Evolutionary conservation across 805 yeast species (phyloP).

Genomic region (Lachancea sp.): DNA sequence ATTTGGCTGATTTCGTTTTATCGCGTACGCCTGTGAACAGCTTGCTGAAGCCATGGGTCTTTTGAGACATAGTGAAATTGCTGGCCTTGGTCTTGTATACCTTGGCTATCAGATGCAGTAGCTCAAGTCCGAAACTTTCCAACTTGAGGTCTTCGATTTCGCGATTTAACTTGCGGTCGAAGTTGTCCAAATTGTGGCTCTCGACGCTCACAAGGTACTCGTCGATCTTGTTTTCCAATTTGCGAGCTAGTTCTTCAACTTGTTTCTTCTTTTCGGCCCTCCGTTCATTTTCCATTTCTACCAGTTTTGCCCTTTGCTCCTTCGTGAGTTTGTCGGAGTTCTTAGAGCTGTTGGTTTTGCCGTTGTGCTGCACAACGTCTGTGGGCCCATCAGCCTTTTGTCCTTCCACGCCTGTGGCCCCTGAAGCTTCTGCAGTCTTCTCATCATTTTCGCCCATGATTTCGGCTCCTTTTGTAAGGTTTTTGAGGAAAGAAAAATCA

Average conservation of each 20-base stretch:
- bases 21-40: conserved; percentile 75
- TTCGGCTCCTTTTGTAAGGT: conserved; percentile 52
- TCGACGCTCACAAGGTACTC: conserved; percentile 41
- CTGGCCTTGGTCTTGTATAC: conserved; percentile 71
- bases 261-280: conserved; percentile 44
- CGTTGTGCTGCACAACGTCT: conserved; percentile 33
- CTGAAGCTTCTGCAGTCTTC: conserved; percentile 2
- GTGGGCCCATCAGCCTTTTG: conserved; percentile 1
- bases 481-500: conserved; percentile 62
- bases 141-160: conserved; percentile 80
- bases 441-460: conserved; percentile 33
- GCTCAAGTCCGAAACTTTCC: conserved; percentile 92
- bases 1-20: conserved; percentile 75
- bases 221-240: conserved; percentile 43
- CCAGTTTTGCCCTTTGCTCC: conserved; percentile 45
- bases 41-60: conserved; percentile 81
- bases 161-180: conserved; percentile 43
- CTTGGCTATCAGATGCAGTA: conserved; percentile 75
- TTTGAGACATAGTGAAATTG: conserved; percentile 66
- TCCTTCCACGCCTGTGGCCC: conserved; percentile 11
- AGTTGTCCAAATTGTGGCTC: conserved; percentile 43
- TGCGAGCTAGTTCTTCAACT: conserved; percentile 44
- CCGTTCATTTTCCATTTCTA: conserved; percentile 48
- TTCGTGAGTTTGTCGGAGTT: conserved; percentile 25
- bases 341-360: conserved; percentile 22